Evolutionary conservation across 805 yeast genomes (phyloP), one percentile per base, ranked within the genome.

Genomic region (Kurtzmaniella fragi): DNA sequence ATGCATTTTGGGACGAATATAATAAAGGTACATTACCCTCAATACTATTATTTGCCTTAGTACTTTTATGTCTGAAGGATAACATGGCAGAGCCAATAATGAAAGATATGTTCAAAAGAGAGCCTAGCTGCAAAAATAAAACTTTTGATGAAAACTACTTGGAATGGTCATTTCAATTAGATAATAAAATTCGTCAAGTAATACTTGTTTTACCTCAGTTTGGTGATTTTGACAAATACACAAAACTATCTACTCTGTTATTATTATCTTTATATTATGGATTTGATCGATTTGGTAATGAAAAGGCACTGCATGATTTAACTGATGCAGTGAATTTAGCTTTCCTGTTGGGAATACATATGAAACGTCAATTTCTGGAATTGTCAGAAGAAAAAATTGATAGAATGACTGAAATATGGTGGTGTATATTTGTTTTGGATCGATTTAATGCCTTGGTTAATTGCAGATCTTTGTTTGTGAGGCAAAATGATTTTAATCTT

Each of bases 131-230:
- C 4, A 38, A 41, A 17, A 27, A 29, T n/a, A 30, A 31, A 3
- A 31, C 31, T 14, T 26, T 25, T 4, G 42, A 31, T 14, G 40
- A 31, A 2, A 45, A 41, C 31, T 49, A 39, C 29, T 40, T 40
- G 14, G 25, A 23, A 14, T 53, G 56, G 29, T 48, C 55, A 40
- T 39, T 50, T 11, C 57, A 52, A 12, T 43, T 61, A 27, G 67
- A 64, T 17, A 37, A 43, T 31, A 64, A 63, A 41, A 54, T 64
- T 13, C 48, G 69, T n/a, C 70, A 63, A 42, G 31, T 63, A 14
- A 14, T 56, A 11, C 38, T 56, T 14, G 37, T 61, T 7, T 42
- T 59, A 12, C 57, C 60, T 7, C 59, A 57, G 35, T 45, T 62
- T 17, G 68, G 68, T 12, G 66, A 61, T 39, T 47, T 48, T 31